Base-by-base conservation (phyloP, 768 basidiomycete species). In the Phlegmacium glaucopus region DNA sequence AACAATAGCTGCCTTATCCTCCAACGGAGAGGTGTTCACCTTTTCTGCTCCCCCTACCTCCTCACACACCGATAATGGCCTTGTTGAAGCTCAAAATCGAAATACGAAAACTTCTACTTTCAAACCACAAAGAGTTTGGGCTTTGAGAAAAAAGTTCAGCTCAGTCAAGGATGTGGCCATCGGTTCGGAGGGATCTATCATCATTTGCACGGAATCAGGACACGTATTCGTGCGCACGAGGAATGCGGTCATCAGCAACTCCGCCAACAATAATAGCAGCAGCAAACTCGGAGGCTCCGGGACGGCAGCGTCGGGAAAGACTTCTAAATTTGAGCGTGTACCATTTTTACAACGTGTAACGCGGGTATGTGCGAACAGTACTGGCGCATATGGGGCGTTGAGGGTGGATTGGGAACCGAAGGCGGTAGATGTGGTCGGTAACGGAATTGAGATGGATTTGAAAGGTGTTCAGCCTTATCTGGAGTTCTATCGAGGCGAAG, bases 121-220 rank as follows among this genome's bases (percentile, higher is more conserved):
- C 48, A 87, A 87, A 56, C 93, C 95, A 0, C 91, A 94, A 62
- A 81, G 91, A 18, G 83, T 91, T 6, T 97, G 94, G 95, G 87
- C 90, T 0, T 68, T 95, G 42, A 72, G 89, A 51, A 91, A 88
- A 63, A 83, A 89, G 53, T 90, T 90, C 58, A 91, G 88, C 50
- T 84, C 88, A 11, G 91, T 92, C 28, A 82, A 76, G 84, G 95
- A 98, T 56, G 87, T 95, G 8, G 93, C 92, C 0, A 72, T 97
- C 11, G 91, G 92, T 15, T 72, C 83, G 1, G 93, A 96, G 53
- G 91, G 94, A 4, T 80, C 87, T 12, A 79, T 96, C 59, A 85
- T 96, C 60, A 77, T 98, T 39, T 96, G 91, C 67, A 98, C 95
- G 1, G 83, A 88, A 52, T 94, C 95, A 4, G 95, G 95, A 0